A percentile compares a stretch with the other conserved stretches of the same genome.
Evolutionary conservation across 352 stramenopile genomes (phyloP).

Genomic region (Discostella stelligera): DNA sequence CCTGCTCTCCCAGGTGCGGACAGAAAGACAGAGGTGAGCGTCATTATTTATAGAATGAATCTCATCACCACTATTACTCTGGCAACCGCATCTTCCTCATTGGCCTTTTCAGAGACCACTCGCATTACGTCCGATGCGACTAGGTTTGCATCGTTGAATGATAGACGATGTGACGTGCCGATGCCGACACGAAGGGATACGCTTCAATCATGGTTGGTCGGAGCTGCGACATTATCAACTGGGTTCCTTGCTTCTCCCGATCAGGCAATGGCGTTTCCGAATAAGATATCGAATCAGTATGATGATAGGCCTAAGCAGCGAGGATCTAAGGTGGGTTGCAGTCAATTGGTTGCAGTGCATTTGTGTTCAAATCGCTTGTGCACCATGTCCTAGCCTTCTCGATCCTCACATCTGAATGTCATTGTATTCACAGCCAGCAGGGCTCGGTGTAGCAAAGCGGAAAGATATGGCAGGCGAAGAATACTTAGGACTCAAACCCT

Average conservation of each 20-base stretch:
- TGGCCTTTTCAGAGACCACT: constrained; percentile 8
- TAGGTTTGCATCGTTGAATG: constrained; percentile 10
- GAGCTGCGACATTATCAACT: constrained; percentile 14
- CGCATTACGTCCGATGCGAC: background rate
- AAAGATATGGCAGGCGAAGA: constrained; percentile 64
- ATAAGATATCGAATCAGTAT: constrained; percentile 78
- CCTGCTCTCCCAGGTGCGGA: no score
- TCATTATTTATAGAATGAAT: constrained; percentile 14
- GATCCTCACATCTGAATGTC: constrained; percentile 3
- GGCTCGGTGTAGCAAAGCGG: constrained; percentile 58
- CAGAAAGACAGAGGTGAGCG: no score
- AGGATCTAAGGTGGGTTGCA: constrained; percentile 44
- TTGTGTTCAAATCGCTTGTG: background rate
- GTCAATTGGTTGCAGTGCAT: background rate
- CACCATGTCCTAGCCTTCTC: background rate
- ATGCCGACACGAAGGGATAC: constrained; percentile 27
- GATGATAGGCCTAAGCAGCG: constrained; percentile 74
- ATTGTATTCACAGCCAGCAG: constrained; percentile 51
- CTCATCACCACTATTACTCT: constrained; percentile 12
- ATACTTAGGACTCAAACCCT: constrained; percentile 73
- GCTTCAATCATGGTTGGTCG: constrained; percentile 23
- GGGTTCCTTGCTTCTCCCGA: constrained; percentile 24
- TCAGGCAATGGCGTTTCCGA: constrained; percentile 61
- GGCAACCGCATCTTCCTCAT: constrained; percentile 9
- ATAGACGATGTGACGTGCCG: background rate